Base-by-base conservation (phyloP, 768 basidiomycete genomes). In the Trametes punicea region DNA sequence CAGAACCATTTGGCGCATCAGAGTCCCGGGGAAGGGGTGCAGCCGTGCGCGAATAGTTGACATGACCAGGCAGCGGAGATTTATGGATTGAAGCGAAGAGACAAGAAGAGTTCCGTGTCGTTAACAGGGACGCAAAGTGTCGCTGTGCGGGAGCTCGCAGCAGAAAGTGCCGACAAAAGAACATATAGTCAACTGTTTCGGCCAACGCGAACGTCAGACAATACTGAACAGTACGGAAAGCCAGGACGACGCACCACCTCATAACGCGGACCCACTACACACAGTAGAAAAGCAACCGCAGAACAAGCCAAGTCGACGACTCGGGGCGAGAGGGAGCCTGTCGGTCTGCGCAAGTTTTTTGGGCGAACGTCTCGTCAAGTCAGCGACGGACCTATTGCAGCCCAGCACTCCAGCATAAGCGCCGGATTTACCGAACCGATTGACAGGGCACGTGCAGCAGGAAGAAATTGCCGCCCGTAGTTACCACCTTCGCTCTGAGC, bases 111-210 rank as follows among this genome's bases (percentile, higher is more conserved):
- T 49, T 44, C 61, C 60, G 64, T 27, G 61, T 50, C 40, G 62
- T 60, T 50, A 52, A 36, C 51, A 67, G 46, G 34, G 30, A 34
- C 11, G 44, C 39, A 25, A 56, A 57, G 21, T 49, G 55, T 34
- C 67, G 70, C 75, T 60, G 58, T 55, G 53, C 53, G 51, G 53
- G 73, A 71, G 74, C 73, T 79, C 75, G 75, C 63, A 74, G 72
- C 65, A 79, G 70, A 71, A 77, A 71, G 73, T 73, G 78, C 73
- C 82, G 84, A 78, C 85, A 84, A 81, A 82, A 77, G 74, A 78
- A 85, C 85, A 87, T 87, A 84, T 51, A 81, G 83, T 87, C 77
- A 87, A 74, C 85, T 82, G 60, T 30, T 45, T n/a, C 42, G 9
- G 9, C 18, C 23, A 27, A 62, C 44, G 26, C 46, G 23, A 15